Percentiles rank a stretch among this genome's conserved stretches.
phyloP scores from a whole-genome alignment of 2,329 filamentous ascomycete genomes.

The Penicillium janthinellum region DNA sequence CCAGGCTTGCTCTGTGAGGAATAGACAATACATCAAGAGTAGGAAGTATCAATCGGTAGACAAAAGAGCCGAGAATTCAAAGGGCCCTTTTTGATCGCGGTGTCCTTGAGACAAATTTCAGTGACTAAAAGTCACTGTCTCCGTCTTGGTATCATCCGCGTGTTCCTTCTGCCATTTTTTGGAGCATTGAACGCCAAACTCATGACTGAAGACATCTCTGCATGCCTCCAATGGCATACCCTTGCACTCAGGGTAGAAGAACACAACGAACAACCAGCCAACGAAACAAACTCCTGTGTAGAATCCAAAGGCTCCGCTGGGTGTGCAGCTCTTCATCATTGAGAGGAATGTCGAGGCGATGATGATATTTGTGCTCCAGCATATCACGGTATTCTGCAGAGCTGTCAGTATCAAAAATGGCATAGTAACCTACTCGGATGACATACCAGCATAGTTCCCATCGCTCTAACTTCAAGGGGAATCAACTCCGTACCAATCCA shows the following conservation, averaged over 20 bases:
- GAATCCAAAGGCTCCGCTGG: slow-evolving; percentile 54
- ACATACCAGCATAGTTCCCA: slow-evolving; percentile 49
- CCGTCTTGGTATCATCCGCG: slow-evolving; percentile 17
- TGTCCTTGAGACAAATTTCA: neutral
- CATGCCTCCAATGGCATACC: slow-evolving; percentile 59
- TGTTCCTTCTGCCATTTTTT: slow-evolving; percentile 42
- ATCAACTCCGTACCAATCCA: slow-evolving; percentile 54
- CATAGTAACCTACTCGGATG: neutral
- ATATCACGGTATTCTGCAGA: slow-evolving; percentile 25
- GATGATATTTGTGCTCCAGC: slow-evolving; percentile 34
- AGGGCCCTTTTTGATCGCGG: neutral
- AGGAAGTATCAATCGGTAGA: neutral
- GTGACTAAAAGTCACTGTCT: neutral
- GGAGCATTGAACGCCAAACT: slow-evolving; percentile 50
- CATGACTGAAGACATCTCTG: slow-evolving; percentile 53
- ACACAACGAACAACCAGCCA: slow-evolving; percentile 51
- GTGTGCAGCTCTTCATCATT: slow-evolving; percentile 53
- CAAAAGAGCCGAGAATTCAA: neutral
- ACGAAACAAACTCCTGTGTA: slow-evolving; percentile 54
- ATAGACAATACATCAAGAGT: too few species aligned
- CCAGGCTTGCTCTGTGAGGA: neutral
- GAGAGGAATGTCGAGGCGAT: slow-evolving; percentile 53
- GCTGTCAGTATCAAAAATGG: neutral
- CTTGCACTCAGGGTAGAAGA: slow-evolving; percentile 58
- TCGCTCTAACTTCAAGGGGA: slow-evolving; percentile 51